Percentiles rank a stretch among this genome's conserved stretches.
phyloP scores from a whole-genome alignment of 2,329 filamentous ascomycete genomes.

The Botrytis fabae region DNA sequence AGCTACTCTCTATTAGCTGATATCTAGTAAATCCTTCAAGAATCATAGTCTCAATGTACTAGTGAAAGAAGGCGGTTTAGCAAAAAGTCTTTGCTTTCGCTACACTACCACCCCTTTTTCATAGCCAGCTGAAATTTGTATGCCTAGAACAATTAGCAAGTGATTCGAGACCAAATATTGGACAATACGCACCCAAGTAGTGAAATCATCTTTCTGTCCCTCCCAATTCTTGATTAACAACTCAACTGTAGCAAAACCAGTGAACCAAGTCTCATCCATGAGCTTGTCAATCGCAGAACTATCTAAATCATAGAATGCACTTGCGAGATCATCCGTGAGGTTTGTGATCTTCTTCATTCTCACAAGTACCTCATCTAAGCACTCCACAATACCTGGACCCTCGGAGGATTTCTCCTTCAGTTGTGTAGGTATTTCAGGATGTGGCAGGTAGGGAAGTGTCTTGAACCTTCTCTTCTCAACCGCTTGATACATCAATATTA shows the following conservation, averaged over 20 bases:
- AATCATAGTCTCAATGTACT: neutral
- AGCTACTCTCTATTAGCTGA: neutral
- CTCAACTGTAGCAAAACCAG: conserved; percentile 57
- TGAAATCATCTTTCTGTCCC: conserved; percentile 72
- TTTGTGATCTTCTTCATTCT: conserved; percentile 63
- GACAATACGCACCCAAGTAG: conserved; percentile 58
- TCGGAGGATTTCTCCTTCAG: conserved; percentile 26
- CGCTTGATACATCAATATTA: conserved; percentile 68
- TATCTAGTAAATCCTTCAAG: neutral
- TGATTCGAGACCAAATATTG: neutral
- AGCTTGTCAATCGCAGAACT: conserved; percentile 56
- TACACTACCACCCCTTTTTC: conserved; percentile 31
- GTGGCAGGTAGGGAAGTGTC: conserved; percentile 51
- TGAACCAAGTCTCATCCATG: conserved; percentile 60
- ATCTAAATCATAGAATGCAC: conserved; percentile 70
- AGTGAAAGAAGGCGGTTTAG: neutral
- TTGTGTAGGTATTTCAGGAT: conserved; percentile 42
- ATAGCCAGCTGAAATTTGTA: conserved; percentile 37
- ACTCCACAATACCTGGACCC: conserved; percentile 36
- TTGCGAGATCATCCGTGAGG: conserved; percentile 68
- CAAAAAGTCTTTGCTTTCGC: no score
- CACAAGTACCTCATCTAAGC: conserved; percentile 57
- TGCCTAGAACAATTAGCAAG: conserved; percentile 31
- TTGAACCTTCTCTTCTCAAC: conserved; percentile 69
- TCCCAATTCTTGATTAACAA: conserved; percentile 62